Conservation (phyloP, 108 stramenopile species). For the Nitzschia palea region DNA sequence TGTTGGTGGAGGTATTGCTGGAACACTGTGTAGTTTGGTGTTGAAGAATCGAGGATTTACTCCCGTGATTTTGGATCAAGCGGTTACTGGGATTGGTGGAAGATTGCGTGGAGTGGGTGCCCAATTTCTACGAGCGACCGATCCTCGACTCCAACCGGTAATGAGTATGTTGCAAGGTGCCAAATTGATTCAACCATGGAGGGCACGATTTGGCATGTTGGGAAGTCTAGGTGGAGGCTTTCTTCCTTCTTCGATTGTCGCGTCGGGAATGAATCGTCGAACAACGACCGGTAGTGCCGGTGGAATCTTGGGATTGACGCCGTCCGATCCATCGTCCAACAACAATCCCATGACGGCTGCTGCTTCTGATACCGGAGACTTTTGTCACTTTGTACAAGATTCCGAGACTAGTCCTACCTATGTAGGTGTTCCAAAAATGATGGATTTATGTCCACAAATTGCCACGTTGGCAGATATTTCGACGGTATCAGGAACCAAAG, state of each 20-base stretch:
- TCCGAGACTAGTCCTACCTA: conserved; percentile 4
- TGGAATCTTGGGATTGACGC: background rate
- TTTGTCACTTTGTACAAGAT: conserved; percentile 28
- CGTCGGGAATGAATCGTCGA: background rate
- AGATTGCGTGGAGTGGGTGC: conserved; percentile 22
- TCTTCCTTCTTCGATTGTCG: conserved; percentile 12
- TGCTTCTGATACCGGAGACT: conserved; percentile 15
- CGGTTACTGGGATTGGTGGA: conserved; percentile 23
- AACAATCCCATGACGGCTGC: background rate
- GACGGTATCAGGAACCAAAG: background rate
- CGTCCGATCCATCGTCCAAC: background rate
- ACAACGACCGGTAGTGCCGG: background rate
- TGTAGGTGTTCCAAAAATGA: conserved; percentile 11
- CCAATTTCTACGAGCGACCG: conserved; percentile 31
- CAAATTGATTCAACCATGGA: conserved; percentile 15
- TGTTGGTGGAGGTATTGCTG: conserved; percentile 39
- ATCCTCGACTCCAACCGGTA: conserved; percentile 20
- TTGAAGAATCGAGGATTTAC: conserved; percentile 24
- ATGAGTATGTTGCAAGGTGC: conserved; percentile 24
- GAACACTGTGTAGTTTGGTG: conserved; percentile 26
- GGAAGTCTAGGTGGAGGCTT: conserved; percentile 30
- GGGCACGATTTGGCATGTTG: conserved; percentile 34
- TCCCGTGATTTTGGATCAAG: conserved; percentile 19
- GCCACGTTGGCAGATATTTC: conserved; percentile 18
- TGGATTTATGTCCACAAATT: conserved; percentile 24